These are phyloP conservation scores for Zygotorulaspora danielsina DNA, from an alignment of 805 yeast genomes.

Conservation along the genomic window DNA sequence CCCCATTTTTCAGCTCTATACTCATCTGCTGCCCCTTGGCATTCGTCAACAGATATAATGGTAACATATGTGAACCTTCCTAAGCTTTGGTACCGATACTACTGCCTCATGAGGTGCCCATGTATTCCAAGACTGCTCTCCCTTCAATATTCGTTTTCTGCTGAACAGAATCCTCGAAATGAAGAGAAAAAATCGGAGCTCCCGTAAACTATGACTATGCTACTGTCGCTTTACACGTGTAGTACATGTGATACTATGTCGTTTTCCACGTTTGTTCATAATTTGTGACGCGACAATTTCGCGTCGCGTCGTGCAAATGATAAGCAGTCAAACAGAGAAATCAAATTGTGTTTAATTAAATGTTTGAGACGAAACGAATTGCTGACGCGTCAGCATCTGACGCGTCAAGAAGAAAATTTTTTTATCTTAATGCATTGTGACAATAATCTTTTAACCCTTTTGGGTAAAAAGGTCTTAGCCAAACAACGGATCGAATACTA, in stretches of 20 bases:
- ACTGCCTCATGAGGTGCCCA: no score
- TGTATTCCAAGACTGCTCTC: no score
- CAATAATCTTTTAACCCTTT: slow-evolving; percentile 8
- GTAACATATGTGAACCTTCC: slow-evolving; percentile 50
- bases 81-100: not conserved
- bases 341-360: no score
- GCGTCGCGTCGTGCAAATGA: slow-evolving; percentile 1
- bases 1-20: slow-evolving; percentile 90
- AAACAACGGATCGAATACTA: no score
- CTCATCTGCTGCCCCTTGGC: slow-evolving; percentile 84
- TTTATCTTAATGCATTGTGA: no score
- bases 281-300: no score
- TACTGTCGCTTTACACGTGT: not conserved
- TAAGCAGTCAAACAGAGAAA: no score
- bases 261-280: no score
- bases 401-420: slow-evolving; percentile 2
- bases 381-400: not conserved
- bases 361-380: no score
- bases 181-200: not conserved
- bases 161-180: not conserved
- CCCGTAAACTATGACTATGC: not conserved
- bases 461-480: slow-evolving; percentile 6
- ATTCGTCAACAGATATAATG: slow-evolving; percentile 83
- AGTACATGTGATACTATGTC: not conserved
- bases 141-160: not conserved